Evolutionary conservation across 176 grass and related monocot genomes (phyloP), one percentile per base, ranked within the genome.

Genomic region (Hyparrhenia diplandra): DNA sequence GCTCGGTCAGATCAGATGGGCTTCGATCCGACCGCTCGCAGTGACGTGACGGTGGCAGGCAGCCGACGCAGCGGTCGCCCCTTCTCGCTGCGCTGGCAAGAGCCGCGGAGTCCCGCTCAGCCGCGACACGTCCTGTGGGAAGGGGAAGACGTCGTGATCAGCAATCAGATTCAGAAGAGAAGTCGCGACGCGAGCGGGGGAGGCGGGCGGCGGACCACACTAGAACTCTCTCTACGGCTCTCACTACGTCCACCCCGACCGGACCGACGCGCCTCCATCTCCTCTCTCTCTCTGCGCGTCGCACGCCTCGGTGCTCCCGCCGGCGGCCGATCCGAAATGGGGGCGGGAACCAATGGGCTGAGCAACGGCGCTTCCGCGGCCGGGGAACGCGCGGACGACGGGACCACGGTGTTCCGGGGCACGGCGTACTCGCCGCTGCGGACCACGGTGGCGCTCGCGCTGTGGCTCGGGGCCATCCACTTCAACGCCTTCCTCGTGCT

Each of bases 401-500:
- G 83, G 64, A 69, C 88, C 69, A 17, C 51, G 45, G 90, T 91
- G 80, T 84, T 93, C 90, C 58, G 31, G 72, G 84, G 88, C 40
- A 91, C 84, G 74, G 84, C 89, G 1, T 91, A 88, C 85, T 79
- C 95, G 83, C 81, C 36, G 64, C 27, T 93, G 54, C 81, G 66
- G 16, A 98, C 90, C 78, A 88, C 78, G 39, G 13, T 82, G 30
- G 92, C 92, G 59, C 92, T 98, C 37, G 88, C 90, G 78, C 74
- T 98, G 51, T 98, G 96, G 95, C 90, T 98, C 12, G 96, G 96
- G 29, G 67, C 60, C 78, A 93, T 98, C 90, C 90, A 98, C 88
- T 79, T 95, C 84, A 92, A 93, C 84, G 90, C 84, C 52, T 85
- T 88, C 76, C 84, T 98, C 39, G 60, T 93, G 59, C 76, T 98